Evolutionary conservation across 2,329 filamentous ascomycete species (phyloP).

Genomic region (Neoscytalidium dimidiatum): DNA sequence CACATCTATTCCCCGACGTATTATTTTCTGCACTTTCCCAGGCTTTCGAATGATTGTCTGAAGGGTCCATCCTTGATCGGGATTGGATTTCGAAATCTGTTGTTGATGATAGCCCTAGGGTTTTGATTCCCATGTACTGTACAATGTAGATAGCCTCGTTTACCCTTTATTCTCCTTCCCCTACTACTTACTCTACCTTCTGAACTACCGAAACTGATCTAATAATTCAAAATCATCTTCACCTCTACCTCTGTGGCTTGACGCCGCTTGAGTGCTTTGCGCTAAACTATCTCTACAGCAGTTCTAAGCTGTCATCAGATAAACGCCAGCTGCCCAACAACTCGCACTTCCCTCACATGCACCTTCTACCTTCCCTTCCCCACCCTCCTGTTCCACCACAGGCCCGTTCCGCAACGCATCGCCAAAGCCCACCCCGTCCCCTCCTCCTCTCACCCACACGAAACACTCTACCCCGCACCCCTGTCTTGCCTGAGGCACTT

Average conservation of each 20-base stretch:
- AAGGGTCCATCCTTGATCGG: neutral
- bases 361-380: no score
- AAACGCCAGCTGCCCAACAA: no score
- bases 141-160: conserved; percentile 9
- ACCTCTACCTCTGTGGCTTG: neutral
- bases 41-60: neutral
- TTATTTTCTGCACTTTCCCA: neutral
- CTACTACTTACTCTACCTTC: neutral
- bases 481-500: no score
- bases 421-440: no score
- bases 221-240: neutral
- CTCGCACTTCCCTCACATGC: no score
- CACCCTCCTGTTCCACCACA: no score
- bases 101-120: neutral
- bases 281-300: no score
- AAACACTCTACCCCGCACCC: no score
- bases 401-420: no score
- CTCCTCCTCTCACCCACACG: no score
- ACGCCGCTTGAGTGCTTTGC: no score
- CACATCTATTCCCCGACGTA: neutral
- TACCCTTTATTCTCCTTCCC: neutral
- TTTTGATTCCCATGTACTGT: conserved; percentile 15
- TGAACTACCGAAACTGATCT: neutral
- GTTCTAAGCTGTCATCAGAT: no score
- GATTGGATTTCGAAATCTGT: neutral